Evolutionary conservation across 1,284 basidiomycete species (phyloP), one percentile per base, ranked within the genome.

Genomic region (Sanghuangporus sanghuang): DNA sequence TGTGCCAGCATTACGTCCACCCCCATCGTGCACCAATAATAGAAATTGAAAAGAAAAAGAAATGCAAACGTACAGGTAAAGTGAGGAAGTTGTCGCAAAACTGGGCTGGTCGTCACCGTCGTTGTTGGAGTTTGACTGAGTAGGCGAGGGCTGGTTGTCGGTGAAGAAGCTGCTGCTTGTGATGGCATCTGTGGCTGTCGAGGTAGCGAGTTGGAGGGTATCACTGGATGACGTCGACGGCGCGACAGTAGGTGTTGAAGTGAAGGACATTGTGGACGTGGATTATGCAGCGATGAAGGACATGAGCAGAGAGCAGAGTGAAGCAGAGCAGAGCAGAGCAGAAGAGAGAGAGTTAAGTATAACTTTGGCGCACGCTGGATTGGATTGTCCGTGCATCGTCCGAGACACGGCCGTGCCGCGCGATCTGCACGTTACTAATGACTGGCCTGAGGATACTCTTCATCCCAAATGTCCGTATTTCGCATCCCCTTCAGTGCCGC

Each of bases 101-200:
- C n/a, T 36, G 32, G 36, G 27, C 6, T n/a, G 38, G 49, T 62
- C 59, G 38, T 36, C 38, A 40, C 57, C 73, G 62, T 77, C 77
- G 3, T 75, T 76, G 5, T 77, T 58, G 18, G 39, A 75, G 72
- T 57, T 74, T 71, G 73, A 72, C 12, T 72, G 61, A 21, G 69
- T 61, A 38, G 70, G 67, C 6, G 76, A 71, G 27, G 77, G 67
- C n/a, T 77, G 71, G 46, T 71, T 67, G 39, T 72, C 69, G 18
- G 69, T 72, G 72, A 21, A 76, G 75, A 14, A 76, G 59, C 46
- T 71, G n/a, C n/a, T n/a, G 67, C 6, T 78, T 70, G 6, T 76
- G 72, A 7, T 74, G 74, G 54, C 76, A 66, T 6, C 77, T 70
- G 1, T 74, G 74, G 44, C 73, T 73, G 61, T 76, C 69, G 44